Percentiles rank a stretch among this genome's conserved stretches.
Conservation (phyloP, 2,329 filamentous ascomycete genomes). For the Cladorrhinum sp. region DNA sequence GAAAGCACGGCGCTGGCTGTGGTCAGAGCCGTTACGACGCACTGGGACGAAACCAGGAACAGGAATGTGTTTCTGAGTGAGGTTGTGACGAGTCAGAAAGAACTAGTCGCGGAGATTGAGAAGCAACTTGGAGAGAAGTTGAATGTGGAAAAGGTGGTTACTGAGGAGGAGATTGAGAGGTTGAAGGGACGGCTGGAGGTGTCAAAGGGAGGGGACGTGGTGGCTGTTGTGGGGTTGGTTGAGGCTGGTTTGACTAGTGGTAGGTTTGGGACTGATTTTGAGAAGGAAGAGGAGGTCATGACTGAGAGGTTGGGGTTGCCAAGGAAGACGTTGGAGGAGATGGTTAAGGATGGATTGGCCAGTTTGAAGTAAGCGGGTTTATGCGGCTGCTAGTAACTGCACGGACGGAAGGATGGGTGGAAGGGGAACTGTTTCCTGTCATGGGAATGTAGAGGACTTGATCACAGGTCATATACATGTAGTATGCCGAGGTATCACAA, state of each 20-base stretch:
- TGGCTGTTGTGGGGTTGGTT: constrained; percentile 30
- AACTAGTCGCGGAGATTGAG: constrained; percentile 46
- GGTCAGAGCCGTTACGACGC: constrained; percentile 28
- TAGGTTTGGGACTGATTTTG: constrained; percentile 32
- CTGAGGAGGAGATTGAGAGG: constrained; percentile 26
- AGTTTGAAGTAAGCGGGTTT: neutral
- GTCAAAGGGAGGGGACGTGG: constrained; percentile 27
- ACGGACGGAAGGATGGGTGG: no score
- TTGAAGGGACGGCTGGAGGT: constrained; percentile 30
- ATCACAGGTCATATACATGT: no score
- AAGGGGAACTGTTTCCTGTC: no score
- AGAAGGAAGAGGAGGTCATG: constrained; percentile 34
- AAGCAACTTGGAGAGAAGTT: constrained; percentile 44
- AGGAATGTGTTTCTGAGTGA: constrained; percentile 34
- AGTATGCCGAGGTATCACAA: no score
- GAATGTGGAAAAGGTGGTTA: constrained; percentile 28
- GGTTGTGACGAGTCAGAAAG: constrained; percentile 32
- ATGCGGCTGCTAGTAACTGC: neutral
- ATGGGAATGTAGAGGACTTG: no score
- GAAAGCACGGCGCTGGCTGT: constrained; percentile 34
- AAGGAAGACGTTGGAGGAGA: constrained; percentile 28
- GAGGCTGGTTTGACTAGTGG: constrained; percentile 34
- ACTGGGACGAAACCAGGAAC: constrained; percentile 34
- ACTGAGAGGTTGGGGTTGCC: constrained; percentile 32
- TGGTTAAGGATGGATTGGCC: constrained; percentile 22